A percentile compares a stretch with the other conserved stretches of the same genome.
phyloP scores from a whole-genome alignment of 75 land plant genomes.

The Selaginella tamariscina region DNA sequence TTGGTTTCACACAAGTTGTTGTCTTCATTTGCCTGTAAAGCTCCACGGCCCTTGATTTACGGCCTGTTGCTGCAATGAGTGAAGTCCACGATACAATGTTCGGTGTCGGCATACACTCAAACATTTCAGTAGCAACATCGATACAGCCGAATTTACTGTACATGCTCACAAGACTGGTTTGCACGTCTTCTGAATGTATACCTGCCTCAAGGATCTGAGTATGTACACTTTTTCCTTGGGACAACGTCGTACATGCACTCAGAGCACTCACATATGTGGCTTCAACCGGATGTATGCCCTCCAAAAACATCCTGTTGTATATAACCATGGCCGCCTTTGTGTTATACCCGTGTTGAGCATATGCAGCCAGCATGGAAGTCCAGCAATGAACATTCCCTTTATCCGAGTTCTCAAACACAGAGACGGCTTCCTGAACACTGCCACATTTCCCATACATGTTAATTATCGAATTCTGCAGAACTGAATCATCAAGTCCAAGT shows the following conservation, averaged over 20 bases:
- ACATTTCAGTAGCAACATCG: not conserved
- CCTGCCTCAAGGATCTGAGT: not conserved
- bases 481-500: not conserved
- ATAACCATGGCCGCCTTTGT: not conserved
- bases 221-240: not conserved
- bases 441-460: not conserved
- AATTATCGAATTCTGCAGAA: not conserved
- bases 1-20: no score
- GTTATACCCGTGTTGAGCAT: not conserved
- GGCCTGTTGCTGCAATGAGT: not conserved
- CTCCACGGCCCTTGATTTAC: not conserved
- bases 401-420: not conserved
- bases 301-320: not conserved
- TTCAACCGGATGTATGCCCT: not conserved
- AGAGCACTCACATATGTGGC: not conserved
- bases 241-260: not conserved
- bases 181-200: not conserved
- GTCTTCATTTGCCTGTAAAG: no score
- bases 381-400: not conserved
- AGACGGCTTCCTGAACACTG: not conserved
- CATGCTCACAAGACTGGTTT: not conserved
- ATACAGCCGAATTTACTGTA: not conserved
- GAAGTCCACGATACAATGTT: not conserved
- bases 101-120: not conserved
- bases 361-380: not conserved